Evolutionary conservation across 2,329 filamentous ascomycete genomes (phyloP), one percentile per base, ranked within the genome.

Genomic region (Trichoderma aggressivum): DNA sequence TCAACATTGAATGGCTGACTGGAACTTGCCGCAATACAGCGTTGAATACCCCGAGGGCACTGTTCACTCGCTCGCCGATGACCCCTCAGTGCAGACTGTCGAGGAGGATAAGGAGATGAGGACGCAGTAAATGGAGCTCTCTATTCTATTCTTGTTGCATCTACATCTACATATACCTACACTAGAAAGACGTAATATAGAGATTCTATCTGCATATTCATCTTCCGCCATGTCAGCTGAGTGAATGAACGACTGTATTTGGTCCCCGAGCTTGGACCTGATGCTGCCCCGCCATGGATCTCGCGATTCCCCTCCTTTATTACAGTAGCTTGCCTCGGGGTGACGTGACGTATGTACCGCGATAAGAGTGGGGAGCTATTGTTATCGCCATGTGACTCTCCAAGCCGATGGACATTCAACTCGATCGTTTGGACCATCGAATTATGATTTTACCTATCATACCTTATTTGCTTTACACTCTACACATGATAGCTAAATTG

Each of bases 51-150:
- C 89, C 32, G 85, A 89, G 14, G 92, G 91, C 78, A 83, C 86
- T 18, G 84, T 97, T 71, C 82, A 82, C 47, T 88, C 91, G 6
- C 86, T 98, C 72, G 84, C 90, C 76, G 84, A 83, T 72, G 88
- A 92, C 83, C 88, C 93, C 74, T 87, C 94, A 78, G 85, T 98
- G 80, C 87, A 94, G 77, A 77, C 77, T 58, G 92, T 97, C 71
- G 95, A 98, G 86, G 77, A 81, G 72, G 94, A 98, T 81, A 81
- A 85, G 61, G 85, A 88, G 76, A 88, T 97, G 73, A 89, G 75
- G 77, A 96, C 88, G 8, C 91, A 95, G 86, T 95, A 90, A 26
- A 60, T 28, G 3, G 36, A 36, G 36, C 63, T 47, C 3, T 21
- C 39, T 43, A 43, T n/a, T 43, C 39, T 43, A 3, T n/a, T 55